Evolutionary conservation across 2,329 filamentous ascomycete genomes (phyloP), one percentile per base, ranked within the genome.

Genomic region (Penicillium sp.): DNA sequence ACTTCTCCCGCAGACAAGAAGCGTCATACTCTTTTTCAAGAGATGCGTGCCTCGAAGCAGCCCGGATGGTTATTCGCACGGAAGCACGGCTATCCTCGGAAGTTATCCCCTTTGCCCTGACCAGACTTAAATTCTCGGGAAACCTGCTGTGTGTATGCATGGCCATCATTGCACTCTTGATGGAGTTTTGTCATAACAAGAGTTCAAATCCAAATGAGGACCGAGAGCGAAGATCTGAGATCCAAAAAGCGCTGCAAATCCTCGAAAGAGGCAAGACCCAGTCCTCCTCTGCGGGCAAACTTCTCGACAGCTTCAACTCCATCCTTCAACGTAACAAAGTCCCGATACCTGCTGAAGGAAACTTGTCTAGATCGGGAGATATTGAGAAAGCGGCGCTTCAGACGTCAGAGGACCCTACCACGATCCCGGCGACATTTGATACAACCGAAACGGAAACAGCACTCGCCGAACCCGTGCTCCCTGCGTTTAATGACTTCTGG

Each of bases 171-270:
- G 73, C 77, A 1, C 67, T 78, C 1, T 65, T 78, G 6, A 73
- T 79, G 66, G 76, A 78, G 39, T 67, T 74, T 20, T 77, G 75
- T 48, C 69, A 74, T 42, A 69, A 73, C 39, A 69, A 66, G 22
- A 61, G 48, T 47, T 12, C 34, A 17, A 63, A 63, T 2, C 66
- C 70, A 8, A 63, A 71, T 8, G 63, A 74, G 10, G 68, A 71
- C 14, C 66, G 66, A 35, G 68, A 68, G 45, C 60, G 69, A 17
- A 64, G 67, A 54, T 59, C 57, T 5, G 75, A 78, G 49, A 68
- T 77, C 38, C 55, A 71, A 12, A 62, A 72, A 14, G 74, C 73
- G 17, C 71, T 76, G 14, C 52, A 57, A 11, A 65, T 79, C 10
- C 60, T 79, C 3, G 74, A 78, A 58, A 64, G 70, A 6, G 71